Base-by-base conservation (phyloP, 2,329 filamentous ascomycete genomes). In the Colletotrichum sp. region DNA sequence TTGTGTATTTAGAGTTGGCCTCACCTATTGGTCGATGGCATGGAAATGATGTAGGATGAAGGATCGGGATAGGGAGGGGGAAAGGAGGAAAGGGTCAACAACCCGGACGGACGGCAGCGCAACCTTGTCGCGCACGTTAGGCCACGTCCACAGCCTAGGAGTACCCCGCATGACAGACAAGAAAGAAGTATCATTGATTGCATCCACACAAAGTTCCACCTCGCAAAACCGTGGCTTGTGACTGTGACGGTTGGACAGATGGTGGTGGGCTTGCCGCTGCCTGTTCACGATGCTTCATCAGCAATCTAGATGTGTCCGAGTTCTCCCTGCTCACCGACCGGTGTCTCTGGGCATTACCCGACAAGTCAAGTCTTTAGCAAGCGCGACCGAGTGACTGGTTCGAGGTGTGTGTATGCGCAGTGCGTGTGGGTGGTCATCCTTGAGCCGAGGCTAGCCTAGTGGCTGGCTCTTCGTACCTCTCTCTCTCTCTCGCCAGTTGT, bases 1-100 rank as follows among this genome's bases (percentile, higher is more conserved):
- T 75, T 75, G 43, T 74, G 55, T 75, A 64, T 75, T 75, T 75
- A 72, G 69, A 75, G 64, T 72, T 67, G 36, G 22, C 25, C 43
- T 64, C 64, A 68, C 43, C 62, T 32, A 73, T 52, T 73, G 73
- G 62, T 64, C 6, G 69, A 64, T 30, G 68, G 27, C 18, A 30
- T 25, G 36, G 60, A 13, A 27, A 39, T 16, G 52, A 52, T 18
- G 52, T 34, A 32, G n/a, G 67, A 70, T 27, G 67, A 60, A 32
- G 27, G 25, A 69, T 30, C 25, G 43, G 18, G 22, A 22, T 7
- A 48, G 18, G 34, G 34, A 48, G 43, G n/a, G 62, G 43, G 43
- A 5, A 52, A 52, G 43, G 43, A 56, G 55, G 25, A 34, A 66
- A 55, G 69, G 30, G 55, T 32, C 13, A 72, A 56, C 27, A 56